Conservation (phyloP, 371 early-diverging fungal genomes). For the Funneliformis caledonium region DNA sequence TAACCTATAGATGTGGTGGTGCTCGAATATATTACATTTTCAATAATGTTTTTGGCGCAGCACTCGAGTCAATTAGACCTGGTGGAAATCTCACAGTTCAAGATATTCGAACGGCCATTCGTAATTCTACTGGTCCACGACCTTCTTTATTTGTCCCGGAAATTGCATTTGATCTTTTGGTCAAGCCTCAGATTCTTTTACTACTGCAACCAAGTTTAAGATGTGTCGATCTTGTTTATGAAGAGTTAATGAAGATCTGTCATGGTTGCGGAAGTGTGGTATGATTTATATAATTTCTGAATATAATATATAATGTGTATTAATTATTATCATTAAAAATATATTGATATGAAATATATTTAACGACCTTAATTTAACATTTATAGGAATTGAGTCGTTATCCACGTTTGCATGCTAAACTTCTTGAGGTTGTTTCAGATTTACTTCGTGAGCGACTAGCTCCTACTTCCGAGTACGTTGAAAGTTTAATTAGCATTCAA, state of each 20-base stretch:
- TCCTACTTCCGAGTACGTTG: constrained; percentile 76
- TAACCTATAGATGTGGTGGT: constrained; percentile 67
- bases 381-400: constrained; percentile 73
- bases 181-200: constrained; percentile 80
- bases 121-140: constrained; percentile 89
- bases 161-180: constrained; percentile 85
- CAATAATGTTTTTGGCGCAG: constrained; percentile 81
- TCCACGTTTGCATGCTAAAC: constrained; percentile 77
- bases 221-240: constrained; percentile 86
- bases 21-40: constrained; percentile 92
- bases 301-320: constrained; percentile 2
- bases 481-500: constrained; percentile 84
- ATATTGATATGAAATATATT: constrained; percentile 6
- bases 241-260: constrained; percentile 87
- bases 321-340: not conserved
- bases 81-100: constrained; percentile 76
- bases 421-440: constrained; percentile 79
- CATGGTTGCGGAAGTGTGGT: constrained; percentile 82
- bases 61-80: constrained; percentile 77
- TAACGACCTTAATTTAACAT: not conserved
- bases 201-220: constrained; percentile 83
- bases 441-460: constrained; percentile 78
- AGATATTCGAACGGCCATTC: constrained; percentile 88
- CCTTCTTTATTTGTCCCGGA: constrained; percentile 91
- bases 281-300: not conserved